Evolutionary conservation across 75 land plant genomes (phyloP).

Genomic region (Sequoiadendron giganteum): DNA sequence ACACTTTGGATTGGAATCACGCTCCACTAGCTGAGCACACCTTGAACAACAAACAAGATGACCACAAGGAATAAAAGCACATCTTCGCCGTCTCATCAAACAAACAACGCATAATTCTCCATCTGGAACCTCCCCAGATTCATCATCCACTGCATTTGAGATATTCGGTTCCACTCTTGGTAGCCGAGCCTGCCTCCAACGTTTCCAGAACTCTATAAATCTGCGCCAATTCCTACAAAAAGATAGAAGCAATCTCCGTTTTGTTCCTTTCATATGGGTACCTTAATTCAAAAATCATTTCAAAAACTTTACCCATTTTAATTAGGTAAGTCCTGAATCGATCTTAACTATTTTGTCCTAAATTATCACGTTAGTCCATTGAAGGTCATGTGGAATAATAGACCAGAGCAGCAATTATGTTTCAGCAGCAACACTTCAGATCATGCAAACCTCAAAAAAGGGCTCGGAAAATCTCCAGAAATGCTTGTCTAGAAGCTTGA

Average conservation of each 20-base stretch:
- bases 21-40: slow-evolving; percentile 70
- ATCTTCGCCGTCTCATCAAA: slow-evolving; percentile 53
- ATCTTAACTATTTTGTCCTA: not conserved
- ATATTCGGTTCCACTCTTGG: slow-evolving; percentile 14
- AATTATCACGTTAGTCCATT: not conserved
- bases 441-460: not conserved
- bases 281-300: not conserved
- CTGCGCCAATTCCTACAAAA: slow-evolving; percentile 70
- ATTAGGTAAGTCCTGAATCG: not conserved
- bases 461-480: not conserved
- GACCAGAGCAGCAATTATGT: not conserved
- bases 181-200: slow-evolving; percentile 28
- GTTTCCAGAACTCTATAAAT: slow-evolving; percentile 64
- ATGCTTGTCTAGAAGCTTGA: not conserved
- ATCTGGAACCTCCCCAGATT: slow-evolving; percentile 68
- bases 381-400: not conserved
- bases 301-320: not conserved
- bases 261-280: not conserved
- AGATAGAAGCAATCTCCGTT: not conserved
- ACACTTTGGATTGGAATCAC: slow-evolving; percentile 54
- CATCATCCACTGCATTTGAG: slow-evolving; percentile 27
- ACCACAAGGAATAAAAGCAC: slow-evolving; percentile 88
- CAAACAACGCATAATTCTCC: slow-evolving; percentile 91
- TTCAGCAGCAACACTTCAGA: not conserved
- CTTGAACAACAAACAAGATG: slow-evolving; percentile 84